A percentile compares a stretch with the other conserved stretches of the same genome.
phyloP scores from a whole-genome alignment of 208 protist species.

The Acanthamoeba quina region DNA sequence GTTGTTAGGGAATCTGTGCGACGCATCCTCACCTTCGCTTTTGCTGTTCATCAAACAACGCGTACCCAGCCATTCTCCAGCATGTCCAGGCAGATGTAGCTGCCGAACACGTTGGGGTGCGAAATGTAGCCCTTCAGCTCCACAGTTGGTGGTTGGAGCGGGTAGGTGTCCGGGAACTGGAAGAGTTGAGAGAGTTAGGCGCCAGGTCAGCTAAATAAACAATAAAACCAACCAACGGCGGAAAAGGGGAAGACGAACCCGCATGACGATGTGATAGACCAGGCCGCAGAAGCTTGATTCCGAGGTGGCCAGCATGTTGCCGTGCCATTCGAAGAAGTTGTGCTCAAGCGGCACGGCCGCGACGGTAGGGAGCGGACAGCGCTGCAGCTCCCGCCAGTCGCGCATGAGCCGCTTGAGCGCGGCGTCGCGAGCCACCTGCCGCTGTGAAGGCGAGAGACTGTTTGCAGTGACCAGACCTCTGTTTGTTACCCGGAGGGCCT shows the following conservation, averaged over 20 bases:
- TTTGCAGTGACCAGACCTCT: not conserved
- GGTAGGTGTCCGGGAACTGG: slow-evolving; percentile 42
- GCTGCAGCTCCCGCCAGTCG: slow-evolving; percentile 5
- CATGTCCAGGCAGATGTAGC: slow-evolving; percentile 32
- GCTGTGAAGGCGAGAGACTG: not conserved
- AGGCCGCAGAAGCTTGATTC: slow-evolving; percentile 4
- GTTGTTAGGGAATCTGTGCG: not conserved
- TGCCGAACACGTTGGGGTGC: slow-evolving; percentile 34
- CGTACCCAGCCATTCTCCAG: not conserved
- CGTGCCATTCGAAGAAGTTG: slow-evolving; percentile 46
- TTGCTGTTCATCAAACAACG: no score
- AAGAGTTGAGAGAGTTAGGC: not conserved
- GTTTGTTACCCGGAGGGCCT: not conserved
- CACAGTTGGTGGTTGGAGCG: not conserved
- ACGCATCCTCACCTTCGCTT: no score
- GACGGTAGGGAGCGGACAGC: not conserved
- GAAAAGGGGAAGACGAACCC: not conserved
- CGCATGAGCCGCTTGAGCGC: slow-evolving; percentile 19
- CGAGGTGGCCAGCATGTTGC: slow-evolving; percentile 24
- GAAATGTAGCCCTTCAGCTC: not conserved
- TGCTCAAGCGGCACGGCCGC: slow-evolving; percentile 5
- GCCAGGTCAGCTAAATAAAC: not conserved
- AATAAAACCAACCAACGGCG: not conserved
- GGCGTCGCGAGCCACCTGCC: not conserved
- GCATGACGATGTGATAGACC: slow-evolving; percentile 43